Conservation (phyloP, 1,284 basidiomycete species). For the Papiliotrema laurentii region DNA sequence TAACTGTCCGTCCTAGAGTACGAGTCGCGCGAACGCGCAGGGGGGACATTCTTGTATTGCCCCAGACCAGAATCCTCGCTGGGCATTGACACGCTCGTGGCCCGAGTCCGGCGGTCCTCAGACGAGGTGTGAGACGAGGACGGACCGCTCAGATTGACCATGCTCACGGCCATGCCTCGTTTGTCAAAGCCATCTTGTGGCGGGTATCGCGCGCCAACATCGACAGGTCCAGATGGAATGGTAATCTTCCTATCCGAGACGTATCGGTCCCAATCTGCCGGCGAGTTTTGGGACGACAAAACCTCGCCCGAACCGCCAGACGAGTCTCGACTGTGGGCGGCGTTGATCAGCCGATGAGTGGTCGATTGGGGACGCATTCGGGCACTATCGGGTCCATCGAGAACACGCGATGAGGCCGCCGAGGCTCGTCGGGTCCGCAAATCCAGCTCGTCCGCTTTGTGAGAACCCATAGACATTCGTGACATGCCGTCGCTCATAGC, state of each 20-base stretch:
- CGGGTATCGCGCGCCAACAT: background rate
- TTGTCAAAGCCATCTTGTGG: background rate
- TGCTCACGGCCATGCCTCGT: conserved; percentile 4
- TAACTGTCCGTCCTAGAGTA: background rate
- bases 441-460: background rate
- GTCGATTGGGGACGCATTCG: conserved; percentile 7
- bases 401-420: background rate
- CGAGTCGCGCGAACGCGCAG: background rate
- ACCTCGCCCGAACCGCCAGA: conserved; percentile 8
- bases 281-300: background rate
- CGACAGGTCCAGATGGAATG: conserved; percentile 21
- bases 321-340: conserved; percentile 3
- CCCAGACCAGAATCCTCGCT: background rate
- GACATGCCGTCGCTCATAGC: background rate
- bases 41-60: background rate
- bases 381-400: background rate
- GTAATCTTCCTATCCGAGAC: conserved; percentile 32
- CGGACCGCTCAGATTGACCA: background rate
- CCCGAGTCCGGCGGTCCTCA: background rate
- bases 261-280: conserved; percentile 41
- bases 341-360: conserved; percentile 1
- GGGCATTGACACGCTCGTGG: no score
- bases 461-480: background rate
- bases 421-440: background rate
- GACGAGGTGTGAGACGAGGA: background rate